Percentiles rank a stretch among this genome's conserved stretches.
These are phyloP conservation scores for Cicer arietinum DNA, from an alignment of 306 rosid genomes.

Conservation along the genomic window DNA sequence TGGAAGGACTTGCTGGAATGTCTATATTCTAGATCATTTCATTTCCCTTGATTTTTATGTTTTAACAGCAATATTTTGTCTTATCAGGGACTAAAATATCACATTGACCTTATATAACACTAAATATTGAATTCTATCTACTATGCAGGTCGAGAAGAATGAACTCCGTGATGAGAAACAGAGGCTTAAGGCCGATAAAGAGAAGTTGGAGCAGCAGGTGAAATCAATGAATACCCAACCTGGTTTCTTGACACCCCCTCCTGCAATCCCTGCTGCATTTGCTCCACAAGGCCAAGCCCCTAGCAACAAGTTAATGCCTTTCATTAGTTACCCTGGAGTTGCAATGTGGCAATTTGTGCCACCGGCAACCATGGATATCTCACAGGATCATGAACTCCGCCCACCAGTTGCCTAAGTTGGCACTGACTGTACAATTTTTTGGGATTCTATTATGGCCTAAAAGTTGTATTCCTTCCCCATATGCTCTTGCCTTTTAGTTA, in stretches of 20 bases:
- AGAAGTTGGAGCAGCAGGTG: conserved; percentile 84
- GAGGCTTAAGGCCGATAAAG: conserved; percentile 90
- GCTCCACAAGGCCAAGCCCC: conserved; percentile 88
- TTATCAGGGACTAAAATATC: not conserved
- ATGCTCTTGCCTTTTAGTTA: conserved; percentile 46
- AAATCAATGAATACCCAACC: conserved; percentile 77
- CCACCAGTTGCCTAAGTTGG: conserved; percentile 90
- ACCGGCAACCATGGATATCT: conserved; percentile 90
- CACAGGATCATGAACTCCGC: conserved; percentile 97
- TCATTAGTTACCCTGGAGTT: conserved; percentile 86
- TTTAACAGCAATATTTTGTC: not conserved
- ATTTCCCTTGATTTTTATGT: conserved; percentile 14
- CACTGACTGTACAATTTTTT: conserved; percentile 46
- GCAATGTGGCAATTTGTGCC: conserved; percentile 99
- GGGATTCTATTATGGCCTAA: conserved; percentile 55
- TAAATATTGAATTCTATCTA: conserved; percentile 23
- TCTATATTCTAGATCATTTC: conserved; percentile 11
- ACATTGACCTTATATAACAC: not conserved
- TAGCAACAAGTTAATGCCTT: conserved; percentile 86
- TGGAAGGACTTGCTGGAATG: conserved; percentile 23
- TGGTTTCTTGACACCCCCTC: conserved; percentile 75
- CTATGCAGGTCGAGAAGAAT: conserved; percentile 77
- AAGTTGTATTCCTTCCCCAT: conserved; percentile 50
- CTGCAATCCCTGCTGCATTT: conserved; percentile 84
- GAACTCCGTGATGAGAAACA: conserved; percentile 96